Conservation (phyloP, 768 basidiomycete genomes). For the Boletus barrowsii region DNA sequence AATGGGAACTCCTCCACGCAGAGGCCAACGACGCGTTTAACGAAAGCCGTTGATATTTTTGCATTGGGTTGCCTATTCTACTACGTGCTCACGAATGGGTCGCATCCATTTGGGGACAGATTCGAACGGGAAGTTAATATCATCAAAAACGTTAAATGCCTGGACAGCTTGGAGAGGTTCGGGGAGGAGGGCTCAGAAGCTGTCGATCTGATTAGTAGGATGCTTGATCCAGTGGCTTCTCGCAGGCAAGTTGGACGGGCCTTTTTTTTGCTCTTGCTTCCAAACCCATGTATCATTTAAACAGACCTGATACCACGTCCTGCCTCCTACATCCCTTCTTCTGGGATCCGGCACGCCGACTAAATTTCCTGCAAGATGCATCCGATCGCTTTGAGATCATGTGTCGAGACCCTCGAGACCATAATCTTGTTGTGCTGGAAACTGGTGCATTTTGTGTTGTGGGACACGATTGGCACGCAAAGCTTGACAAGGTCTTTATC, state of each 20-base stretch:
- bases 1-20: constrained; percentile 15
- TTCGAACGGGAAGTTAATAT: constrained; percentile 96
- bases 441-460: constrained; percentile 65
- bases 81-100: constrained; percentile 84
- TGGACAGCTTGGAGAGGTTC: constrained; percentile 71
- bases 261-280: background rate
- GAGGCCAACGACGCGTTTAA: constrained; percentile 60
- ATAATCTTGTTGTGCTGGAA: constrained; percentile 73
- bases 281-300: background rate
- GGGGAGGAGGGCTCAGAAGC: constrained; percentile 96
- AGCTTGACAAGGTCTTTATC: constrained; percentile 84
- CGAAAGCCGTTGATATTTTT: constrained; percentile 96
- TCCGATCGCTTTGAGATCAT: constrained; percentile 98
- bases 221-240: constrained; percentile 76
- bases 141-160: constrained; percentile 68
- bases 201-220: constrained; percentile 68
- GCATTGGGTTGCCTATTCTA: constrained; percentile 95
- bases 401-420: constrained; percentile 87
- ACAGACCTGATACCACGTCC: constrained; percentile 83
- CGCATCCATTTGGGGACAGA: constrained; percentile 91
- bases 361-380: constrained; percentile 95
- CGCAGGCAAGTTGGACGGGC: constrained; percentile 55
- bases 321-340: constrained; percentile 94
- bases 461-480: constrained; percentile 85
- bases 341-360: constrained; percentile 84